These are phyloP conservation scores for Chalciporus chontae DNA, from an alignment of 768 basidiomycete species.

Conservation along the genomic window DNA sequence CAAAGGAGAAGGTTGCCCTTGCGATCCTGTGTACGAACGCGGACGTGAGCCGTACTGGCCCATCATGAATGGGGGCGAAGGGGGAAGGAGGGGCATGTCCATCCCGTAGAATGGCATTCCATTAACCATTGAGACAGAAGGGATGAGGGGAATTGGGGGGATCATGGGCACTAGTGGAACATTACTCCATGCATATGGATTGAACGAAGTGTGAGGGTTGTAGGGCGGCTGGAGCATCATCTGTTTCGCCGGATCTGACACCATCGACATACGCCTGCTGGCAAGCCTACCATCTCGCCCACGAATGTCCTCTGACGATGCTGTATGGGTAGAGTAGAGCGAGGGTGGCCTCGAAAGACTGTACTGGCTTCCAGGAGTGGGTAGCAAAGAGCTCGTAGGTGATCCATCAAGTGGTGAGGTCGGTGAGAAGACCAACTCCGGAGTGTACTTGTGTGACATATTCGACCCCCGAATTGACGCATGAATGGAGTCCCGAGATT, in stretches of 20 bases:
- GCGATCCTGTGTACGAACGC: slow-evolving; percentile 28
- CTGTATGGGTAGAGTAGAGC: slow-evolving; percentile 48
- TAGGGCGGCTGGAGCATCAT: slow-evolving; percentile 24
- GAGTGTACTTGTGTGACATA: slow-evolving; percentile 43
- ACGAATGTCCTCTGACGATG: slow-evolving; percentile 57
- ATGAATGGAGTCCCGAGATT: slow-evolving; percentile 36
- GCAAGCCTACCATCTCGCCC: slow-evolving; percentile 35
- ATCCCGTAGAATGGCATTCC: slow-evolving; percentile 45
- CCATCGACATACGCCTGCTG: slow-evolving; percentile 41
- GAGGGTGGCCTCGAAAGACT: slow-evolving; percentile 52
- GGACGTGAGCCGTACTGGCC: slow-evolving; percentile 48
- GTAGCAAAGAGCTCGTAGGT: slow-evolving; percentile 46
- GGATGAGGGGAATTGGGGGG: slow-evolving; percentile 38
- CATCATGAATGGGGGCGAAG: slow-evolving; percentile 74
- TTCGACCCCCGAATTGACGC: slow-evolving; percentile 19
- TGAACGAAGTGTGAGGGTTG: slow-evolving; percentile 23
- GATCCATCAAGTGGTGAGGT: slow-evolving; percentile 41
- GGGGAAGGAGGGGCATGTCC: slow-evolving; percentile 70
- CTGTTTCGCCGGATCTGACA: slow-evolving; percentile 33
- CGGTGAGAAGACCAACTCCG: slow-evolving; percentile 40
- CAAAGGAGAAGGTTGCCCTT: slow-evolving; percentile 28
- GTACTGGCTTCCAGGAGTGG: slow-evolving; percentile 34
- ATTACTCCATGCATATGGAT: slow-evolving; percentile 28
- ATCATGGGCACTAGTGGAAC: slow-evolving; percentile 19
- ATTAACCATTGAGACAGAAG: slow-evolving; percentile 29